A percentile compares a stretch with the other conserved stretches of the same genome.
Evolutionary conservation across 345 rosid species (phyloP).

Genomic region (Adansonia digitata): DNA sequence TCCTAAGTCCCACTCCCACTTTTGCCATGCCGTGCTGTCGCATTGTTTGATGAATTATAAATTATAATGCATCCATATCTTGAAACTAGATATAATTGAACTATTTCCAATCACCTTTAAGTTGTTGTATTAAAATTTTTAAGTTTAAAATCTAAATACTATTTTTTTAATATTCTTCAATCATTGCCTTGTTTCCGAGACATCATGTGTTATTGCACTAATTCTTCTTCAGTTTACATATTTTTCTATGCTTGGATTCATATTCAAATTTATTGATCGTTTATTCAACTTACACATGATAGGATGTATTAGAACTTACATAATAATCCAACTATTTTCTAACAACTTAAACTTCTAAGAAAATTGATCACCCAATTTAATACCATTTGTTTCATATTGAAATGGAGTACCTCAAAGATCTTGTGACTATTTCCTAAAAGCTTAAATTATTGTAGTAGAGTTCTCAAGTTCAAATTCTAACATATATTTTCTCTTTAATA

Average conservation of each 20-base stretch:
- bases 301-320: too few species aligned
- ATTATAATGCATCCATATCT: background rate
- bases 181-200: background rate
- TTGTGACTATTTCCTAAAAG: too few species aligned
- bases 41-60: background rate
- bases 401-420: background rate
- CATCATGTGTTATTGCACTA: too few species aligned
- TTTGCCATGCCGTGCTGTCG: background rate
- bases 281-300: too few species aligned
- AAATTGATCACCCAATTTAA: background rate
- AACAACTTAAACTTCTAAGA: too few species aligned
- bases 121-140: background rate
- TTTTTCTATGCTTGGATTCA: too few species aligned
- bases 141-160: background rate
- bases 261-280: too few species aligned
- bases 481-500: background rate
- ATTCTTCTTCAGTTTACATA: background rate
- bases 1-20: background rate
- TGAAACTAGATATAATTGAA: background rate
- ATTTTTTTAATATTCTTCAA: background rate
- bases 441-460: background rate
- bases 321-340: too few species aligned
- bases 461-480: background rate
- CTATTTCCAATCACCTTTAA: background rate
- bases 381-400: background rate